Base-by-base conservation (phyloP, 177 flowering plant species). In the Vitis hybrid region DNA sequence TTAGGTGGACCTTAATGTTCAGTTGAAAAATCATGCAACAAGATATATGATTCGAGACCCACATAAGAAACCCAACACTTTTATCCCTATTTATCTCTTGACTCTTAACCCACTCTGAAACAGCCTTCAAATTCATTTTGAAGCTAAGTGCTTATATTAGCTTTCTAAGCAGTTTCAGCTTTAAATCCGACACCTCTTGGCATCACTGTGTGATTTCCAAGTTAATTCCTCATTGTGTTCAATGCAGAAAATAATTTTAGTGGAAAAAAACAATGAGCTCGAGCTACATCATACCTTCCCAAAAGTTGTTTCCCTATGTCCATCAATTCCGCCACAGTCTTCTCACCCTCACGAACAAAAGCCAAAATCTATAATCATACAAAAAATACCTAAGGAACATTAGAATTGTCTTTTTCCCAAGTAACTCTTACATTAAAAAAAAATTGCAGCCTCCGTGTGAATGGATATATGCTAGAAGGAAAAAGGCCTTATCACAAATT, bases 331-430 rank as follows among this genome's bases (percentile, higher is more conserved):
- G 91, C 97, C 68, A 92, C 97, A 60, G 73, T 80, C 70, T 82
- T 92, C 14, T 92, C 79, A 7, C 99, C 99, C 85, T 90, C 92
- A 24, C 95, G 92, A 62, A 92, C 88, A 79, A 96, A 91, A 73
- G 86, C 91, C 87, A 96, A 77, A 66, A 93, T 80, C 99, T 96
- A 40, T 40, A 40, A 40, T 7, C 46, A 40, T 6, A 64, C 13
- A 19, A 68, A 60, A 48, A 60, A 60, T 24, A 51, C 19, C 57
- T 59, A 49, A 51, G 15, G 21, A 18, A 48, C 8, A 49, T 32
- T 46, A 63, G 46, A 24, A 4, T 4, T 19, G n/a, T 6, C 17
- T 50, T 14, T 32, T 49, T 55, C 67, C 62, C 55, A 21, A 48
- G 15, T 15, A 50, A 14, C 24, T 57, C 3, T 57, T 57, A 6